Evolutionary conservation across 306 rosid species (phyloP).

Genomic region (Quercus robur): DNA sequence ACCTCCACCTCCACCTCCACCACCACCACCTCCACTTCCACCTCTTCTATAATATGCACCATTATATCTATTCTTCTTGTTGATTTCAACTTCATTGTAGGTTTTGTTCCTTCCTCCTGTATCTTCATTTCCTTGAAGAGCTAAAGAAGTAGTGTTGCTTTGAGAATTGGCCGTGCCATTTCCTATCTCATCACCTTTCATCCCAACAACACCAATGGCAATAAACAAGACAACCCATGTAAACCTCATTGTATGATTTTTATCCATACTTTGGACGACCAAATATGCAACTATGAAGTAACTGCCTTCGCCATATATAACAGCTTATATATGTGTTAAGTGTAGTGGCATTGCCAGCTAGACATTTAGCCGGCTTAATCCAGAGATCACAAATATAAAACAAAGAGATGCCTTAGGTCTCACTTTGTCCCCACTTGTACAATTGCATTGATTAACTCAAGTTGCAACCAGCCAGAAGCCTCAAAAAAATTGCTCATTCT

Average conservation of each 20-base stretch:
- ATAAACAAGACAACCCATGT: conserved; percentile 31
- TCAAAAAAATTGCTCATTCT: not conserved
- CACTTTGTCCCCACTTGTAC: conserved; percentile 53
- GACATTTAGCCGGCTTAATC: conserved; percentile 22
- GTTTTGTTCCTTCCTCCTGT: conserved; percentile 17
- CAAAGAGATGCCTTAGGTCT: conserved; percentile 28
- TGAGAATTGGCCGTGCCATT: conserved; percentile 25
- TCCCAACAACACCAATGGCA: conserved; percentile 24
- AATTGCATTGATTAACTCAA: not conserved
- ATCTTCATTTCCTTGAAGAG: conserved; percentile 14
- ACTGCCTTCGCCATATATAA: not conserved
- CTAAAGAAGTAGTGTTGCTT: conserved; percentile 17
- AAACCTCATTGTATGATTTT: conserved; percentile 4
- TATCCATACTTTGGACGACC: conserved; percentile 14
- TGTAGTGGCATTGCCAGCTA: conserved; percentile 11
- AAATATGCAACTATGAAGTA: not conserved
- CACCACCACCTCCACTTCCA: not conserved
- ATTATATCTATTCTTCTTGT: conserved; percentile 23
- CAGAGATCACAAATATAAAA: conserved; percentile 12
- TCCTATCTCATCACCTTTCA: conserved; percentile 22
- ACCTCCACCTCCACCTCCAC: not conserved
- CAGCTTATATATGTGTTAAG: not conserved
- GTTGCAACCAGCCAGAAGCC: not conserved
- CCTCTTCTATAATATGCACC: conserved; percentile 10
- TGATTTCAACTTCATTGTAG: conserved; percentile 23